phyloP scores from a whole-genome alignment of 305 asterid genomes.

The Fraxinus ornus region DNA sequence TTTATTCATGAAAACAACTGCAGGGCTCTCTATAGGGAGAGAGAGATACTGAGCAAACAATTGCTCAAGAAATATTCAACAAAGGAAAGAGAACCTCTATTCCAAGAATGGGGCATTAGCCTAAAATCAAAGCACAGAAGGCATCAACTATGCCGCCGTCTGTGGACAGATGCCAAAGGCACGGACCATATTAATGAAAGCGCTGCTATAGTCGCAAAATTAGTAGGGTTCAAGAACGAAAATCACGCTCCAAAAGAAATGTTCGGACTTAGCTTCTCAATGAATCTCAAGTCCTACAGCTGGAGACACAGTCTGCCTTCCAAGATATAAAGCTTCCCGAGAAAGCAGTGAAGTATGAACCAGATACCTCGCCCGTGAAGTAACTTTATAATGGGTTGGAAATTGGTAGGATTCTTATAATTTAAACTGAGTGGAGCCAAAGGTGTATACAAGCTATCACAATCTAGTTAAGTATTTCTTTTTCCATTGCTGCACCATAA shows the following conservation, averaged over 20 bases:
- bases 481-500: neutral
- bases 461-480: constrained; percentile 7
- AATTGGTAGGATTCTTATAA: constrained; percentile 21
- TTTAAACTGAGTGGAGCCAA: neutral
- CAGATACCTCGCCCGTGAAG: neutral
- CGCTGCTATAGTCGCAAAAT: constrained; percentile 65
- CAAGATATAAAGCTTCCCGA: constrained; percentile 36
- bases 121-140: constrained; percentile 74
- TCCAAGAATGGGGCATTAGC: constrained; percentile 62
- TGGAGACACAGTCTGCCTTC: constrained; percentile 57
- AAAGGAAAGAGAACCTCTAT: constrained; percentile 64
- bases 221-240: constrained; percentile 59
- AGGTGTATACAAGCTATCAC: constrained; percentile 16
- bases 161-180: constrained; percentile 64
- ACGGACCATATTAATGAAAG: constrained; percentile 71
- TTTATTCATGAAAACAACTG: constrained; percentile 33
- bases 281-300: constrained; percentile 46
- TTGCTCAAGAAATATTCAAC: constrained; percentile 56
- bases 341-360: constrained; percentile 7
- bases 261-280: constrained; percentile 74
- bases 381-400: constrained; percentile 4
- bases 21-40: constrained; percentile 52
- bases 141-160: constrained; percentile 50
- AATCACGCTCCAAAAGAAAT: constrained; percentile 60
- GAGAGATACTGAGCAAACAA: constrained; percentile 62